phyloP scores from a whole-genome alignment of 1,139 yeast species.

The Kodamaea arcana region DNA sequence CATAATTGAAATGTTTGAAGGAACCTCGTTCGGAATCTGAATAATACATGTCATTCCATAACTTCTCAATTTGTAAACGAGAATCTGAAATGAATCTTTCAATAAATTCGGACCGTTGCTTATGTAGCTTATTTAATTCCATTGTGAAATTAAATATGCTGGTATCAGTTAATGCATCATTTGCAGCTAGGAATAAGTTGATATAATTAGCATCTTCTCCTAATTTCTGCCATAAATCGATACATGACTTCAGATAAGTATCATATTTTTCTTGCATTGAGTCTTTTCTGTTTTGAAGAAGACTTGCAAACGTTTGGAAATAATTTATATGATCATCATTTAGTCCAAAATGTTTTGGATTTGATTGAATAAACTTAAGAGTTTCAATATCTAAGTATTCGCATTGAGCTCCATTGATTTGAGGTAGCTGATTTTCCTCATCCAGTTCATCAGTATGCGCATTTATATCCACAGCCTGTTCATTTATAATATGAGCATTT shows the following conservation, averaged over 20 bases:
- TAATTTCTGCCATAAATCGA: conserved; percentile 47
- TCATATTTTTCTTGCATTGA: conserved; percentile 33
- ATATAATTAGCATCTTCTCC: conserved; percentile 37
- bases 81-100: conserved; percentile 65
- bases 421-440: no score
- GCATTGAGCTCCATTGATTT: no score
- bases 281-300: conserved; percentile 27
- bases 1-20: conserved; percentile 36
- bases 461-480: not conserved
- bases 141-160: conserved; percentile 39
- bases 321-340: conserved; percentile 32
- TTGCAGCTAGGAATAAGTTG: conserved; percentile 32
- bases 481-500: no score
- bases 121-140: conserved; percentile 56
- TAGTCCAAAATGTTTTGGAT: conserved; percentile 42
- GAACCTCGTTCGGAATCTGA: conserved; percentile 40
- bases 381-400: conserved; percentile 39
- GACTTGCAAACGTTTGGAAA: conserved; percentile 24
- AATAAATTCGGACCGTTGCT: conserved; percentile 59
- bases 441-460: not conserved
- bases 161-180: conserved; percentile 35
- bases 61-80: conserved; percentile 50
- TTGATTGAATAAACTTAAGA: conserved; percentile 28
- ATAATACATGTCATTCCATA: conserved; percentile 63
- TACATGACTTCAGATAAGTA: conserved; percentile 33